Evolutionary conservation across 306 rosid species (phyloP).

Genomic region (Cucurbita argyrosperma): DNA sequence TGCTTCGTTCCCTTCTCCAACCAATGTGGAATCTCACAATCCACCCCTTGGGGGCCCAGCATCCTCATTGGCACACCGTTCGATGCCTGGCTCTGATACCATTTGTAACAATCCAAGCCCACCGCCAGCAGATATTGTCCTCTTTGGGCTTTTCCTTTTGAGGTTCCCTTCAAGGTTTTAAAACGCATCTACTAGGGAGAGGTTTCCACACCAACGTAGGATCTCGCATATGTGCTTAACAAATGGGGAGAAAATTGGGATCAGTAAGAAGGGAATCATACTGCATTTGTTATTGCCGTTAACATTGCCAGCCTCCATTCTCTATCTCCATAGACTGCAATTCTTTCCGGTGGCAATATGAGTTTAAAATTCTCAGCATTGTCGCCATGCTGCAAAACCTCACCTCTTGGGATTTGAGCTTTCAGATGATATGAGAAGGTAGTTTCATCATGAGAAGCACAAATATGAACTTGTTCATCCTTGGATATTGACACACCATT

Average conservation of each 20-base stretch:
- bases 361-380: constrained; percentile 32
- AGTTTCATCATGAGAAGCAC: constrained; percentile 50
- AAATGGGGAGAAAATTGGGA: neutral
- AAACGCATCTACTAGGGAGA: too few species aligned
- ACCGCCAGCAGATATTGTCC: too few species aligned
- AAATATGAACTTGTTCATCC: constrained; percentile 42
- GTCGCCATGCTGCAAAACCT: constrained; percentile 20
- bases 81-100: too few species aligned
- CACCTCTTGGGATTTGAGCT: constrained; percentile 17
- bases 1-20: too few species aligned
- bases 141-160: too few species aligned
- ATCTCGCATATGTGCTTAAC: neutral
- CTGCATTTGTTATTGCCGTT: constrained; percentile 35
- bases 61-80: too few species aligned
- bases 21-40: too few species aligned
- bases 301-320: constrained; percentile 61
- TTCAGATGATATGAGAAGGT: constrained; percentile 48
- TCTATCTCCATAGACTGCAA: constrained; percentile 59
- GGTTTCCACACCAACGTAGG: too few species aligned
- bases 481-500: constrained; percentile 34
- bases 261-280: constrained; percentile 8
- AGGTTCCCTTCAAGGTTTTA: too few species aligned
- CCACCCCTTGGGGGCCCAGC: too few species aligned
- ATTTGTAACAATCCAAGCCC: too few species aligned
- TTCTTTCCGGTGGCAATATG: constrained; percentile 60